These are phyloP conservation scores for Dryas alaskensis DNA, from an alignment of 306 rosid genomes.

Conservation along the genomic window DNA sequence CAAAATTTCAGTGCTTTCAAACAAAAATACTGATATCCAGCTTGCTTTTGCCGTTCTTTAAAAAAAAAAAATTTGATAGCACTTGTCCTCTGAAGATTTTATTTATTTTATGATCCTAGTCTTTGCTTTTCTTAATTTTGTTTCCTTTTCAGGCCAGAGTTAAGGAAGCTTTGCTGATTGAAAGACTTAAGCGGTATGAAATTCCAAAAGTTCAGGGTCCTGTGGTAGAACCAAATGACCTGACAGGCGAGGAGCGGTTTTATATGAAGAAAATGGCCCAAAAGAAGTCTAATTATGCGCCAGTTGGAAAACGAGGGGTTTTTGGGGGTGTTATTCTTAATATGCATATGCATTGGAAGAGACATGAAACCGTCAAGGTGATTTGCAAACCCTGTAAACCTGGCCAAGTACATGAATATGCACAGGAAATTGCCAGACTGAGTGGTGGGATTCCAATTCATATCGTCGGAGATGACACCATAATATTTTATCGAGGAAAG, in stretches of 20 bases:
- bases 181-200: constrained; percentile 80
- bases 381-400: constrained; percentile 86
- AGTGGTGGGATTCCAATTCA: constrained; percentile 92
- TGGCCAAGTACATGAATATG: constrained; percentile 78
- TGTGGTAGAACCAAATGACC: constrained; percentile 53
- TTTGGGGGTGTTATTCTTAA: constrained; percentile 95
- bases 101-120: constrained; percentile 11
- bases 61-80: neutral
- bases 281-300: constrained; percentile 87
- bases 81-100: neutral
- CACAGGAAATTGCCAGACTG: constrained; percentile 80
- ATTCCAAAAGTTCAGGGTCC: constrained; percentile 82
- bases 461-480: constrained; percentile 69
- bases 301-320: constrained; percentile 83
- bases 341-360: constrained; percentile 99
- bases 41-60: neutral
- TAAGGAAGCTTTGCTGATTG: constrained; percentile 77
- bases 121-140: neutral
- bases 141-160: constrained; percentile 67
- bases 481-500: constrained; percentile 84
- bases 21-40: neutral
- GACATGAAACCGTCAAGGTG: constrained; percentile 88
- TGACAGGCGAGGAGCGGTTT: constrained; percentile 84
- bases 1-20: neutral
- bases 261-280: constrained; percentile 91